Base-by-base conservation (phyloP, 192 early-diverging fungal genomes). In the Rhizophagus prolifer region DNA sequence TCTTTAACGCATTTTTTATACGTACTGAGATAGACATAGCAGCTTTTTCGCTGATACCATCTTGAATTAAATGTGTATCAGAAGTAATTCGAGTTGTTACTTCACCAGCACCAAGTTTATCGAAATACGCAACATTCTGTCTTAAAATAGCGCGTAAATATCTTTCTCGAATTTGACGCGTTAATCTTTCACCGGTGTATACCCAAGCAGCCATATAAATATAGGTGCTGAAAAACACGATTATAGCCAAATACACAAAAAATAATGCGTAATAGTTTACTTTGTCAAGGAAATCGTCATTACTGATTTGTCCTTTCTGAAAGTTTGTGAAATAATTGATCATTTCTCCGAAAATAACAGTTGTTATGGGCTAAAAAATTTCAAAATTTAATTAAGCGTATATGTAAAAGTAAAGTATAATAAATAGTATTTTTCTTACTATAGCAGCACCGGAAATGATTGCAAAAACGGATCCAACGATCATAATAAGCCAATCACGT, bases 51-150 rank as follows among this genome's bases (percentile, higher is more conserved):
- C 87, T 87, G 30, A 95, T 92, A 47, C 94, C 95, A 70, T 96
- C 95, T 83, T 98, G 94, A 59, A 98, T 90, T 79, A 96, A 73
- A 50, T 92, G 91, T 26, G 95, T 96, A 67, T 98, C 95, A 36
- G 91, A 87, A 68, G 95, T 92, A 44, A 98, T 90, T 28, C 95
- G 92, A 30, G 95, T 95, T 9, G 94, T 93, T 44, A 98, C 87
- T 63, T 84, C 83, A 67, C 94, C 92, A 50, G 94, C 90, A 62
- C 89, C 89, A 58, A 83, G 87, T n/a, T 85, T 86, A 73, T 98
- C 96, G 78, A 96, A 96, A 91, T 94, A 98, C 38, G 91, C 92
- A 76, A 94, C 89, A 41, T 97, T 91, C 79, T 97, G 95, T 44
- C 94, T 86, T 72, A 98, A 84, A 70, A 96, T 92, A 2, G 92